A percentile compares a stretch with the other conserved stretches of the same genome.
phyloP scores from a whole-genome alignment of 2,329 filamentous ascomycete species.

The Penicillium sclerotigenum region DNA sequence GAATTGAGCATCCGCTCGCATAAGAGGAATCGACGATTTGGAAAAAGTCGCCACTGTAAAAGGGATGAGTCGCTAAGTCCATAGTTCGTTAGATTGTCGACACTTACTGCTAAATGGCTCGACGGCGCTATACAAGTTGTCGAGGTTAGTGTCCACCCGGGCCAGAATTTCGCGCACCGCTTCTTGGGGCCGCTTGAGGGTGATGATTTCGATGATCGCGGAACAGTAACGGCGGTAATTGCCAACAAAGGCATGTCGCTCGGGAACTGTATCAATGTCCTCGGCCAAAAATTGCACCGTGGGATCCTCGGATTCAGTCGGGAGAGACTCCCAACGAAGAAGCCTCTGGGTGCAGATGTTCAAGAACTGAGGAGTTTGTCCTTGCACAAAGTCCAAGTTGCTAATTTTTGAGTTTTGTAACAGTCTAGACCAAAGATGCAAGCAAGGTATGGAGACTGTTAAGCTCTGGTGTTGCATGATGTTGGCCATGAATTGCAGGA shows the following conservation, averaged over 20 bases:
- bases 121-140: conserved; percentile 69
- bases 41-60: conserved; percentile 36
- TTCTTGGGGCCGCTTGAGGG: conserved; percentile 75
- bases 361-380: conserved; percentile 69
- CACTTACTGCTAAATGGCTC: conserved; percentile 63
- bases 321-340: conserved; percentile 81
- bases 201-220: conserved; percentile 81
- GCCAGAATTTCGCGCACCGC: conserved; percentile 84
- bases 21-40: conserved; percentile 43
- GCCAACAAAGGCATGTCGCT: conserved; percentile 89
- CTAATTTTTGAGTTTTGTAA: conserved; percentile 69
- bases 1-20: conserved; percentile 84
- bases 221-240: conserved; percentile 92
- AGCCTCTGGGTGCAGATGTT: conserved; percentile 80
- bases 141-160: conserved; percentile 70
- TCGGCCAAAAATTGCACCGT: conserved; percentile 81
- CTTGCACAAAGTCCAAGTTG: conserved; percentile 54
- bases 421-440: conserved; percentile 85
- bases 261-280: conserved; percentile 91
- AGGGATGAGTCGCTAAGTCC: neutral
- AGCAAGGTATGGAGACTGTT: conserved; percentile 85
- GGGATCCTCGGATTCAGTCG: conserved; percentile 75
- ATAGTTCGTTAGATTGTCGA: neutral
- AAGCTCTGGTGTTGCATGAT: conserved; percentile 83
- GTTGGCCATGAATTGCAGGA: conserved; percentile 74